Evolutionary conservation across 1,139 yeast genomes (phyloP).

Genomic region (Meyerozyma carpophila): DNA sequence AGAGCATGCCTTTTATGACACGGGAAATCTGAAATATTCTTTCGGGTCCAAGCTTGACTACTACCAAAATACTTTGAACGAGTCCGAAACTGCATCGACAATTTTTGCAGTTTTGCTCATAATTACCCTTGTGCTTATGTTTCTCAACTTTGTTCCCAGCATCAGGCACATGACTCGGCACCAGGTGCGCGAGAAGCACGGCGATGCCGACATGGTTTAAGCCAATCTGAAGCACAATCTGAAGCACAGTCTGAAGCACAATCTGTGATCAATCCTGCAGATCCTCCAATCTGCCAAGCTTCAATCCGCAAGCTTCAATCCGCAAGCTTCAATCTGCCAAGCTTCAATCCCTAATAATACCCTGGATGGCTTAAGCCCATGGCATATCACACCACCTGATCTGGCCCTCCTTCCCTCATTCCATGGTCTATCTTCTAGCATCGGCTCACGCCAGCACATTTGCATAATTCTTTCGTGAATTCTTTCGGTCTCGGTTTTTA

Average conservation of each 20-base stretch:
- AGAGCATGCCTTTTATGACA: slow-evolving; percentile 28
- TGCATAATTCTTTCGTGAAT: too few species aligned
- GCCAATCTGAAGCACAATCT: not conserved
- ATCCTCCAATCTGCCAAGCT: not conserved
- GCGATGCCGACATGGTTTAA: not conserved
- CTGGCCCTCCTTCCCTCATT: too few species aligned
- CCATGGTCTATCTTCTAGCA: too few species aligned
- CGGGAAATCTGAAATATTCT: slow-evolving; percentile 14
- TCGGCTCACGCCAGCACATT: too few species aligned
- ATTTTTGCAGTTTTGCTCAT: slow-evolving; percentile 10
- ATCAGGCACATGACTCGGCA: not conserved
- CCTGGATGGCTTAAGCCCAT: too few species aligned
- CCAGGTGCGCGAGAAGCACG: not conserved
- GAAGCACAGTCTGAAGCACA: too few species aligned
- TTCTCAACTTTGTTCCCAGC: slow-evolving; percentile 9
- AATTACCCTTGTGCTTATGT: slow-evolving; percentile 10
- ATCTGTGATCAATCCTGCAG: too few species aligned
- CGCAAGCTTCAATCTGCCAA: too few species aligned
- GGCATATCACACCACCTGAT: too few species aligned
- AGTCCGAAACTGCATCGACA: slow-evolving; percentile 5
- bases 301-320: too few species aligned
- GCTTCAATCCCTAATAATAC: too few species aligned
- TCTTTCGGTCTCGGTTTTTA: too few species aligned
- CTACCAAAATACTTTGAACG: slow-evolving; percentile 3
- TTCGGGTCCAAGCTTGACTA: slow-evolving; percentile 2